Conservation (phyloP, 495 filamentous ascomycete species). For the Trichocladium uniseriatum region DNA sequence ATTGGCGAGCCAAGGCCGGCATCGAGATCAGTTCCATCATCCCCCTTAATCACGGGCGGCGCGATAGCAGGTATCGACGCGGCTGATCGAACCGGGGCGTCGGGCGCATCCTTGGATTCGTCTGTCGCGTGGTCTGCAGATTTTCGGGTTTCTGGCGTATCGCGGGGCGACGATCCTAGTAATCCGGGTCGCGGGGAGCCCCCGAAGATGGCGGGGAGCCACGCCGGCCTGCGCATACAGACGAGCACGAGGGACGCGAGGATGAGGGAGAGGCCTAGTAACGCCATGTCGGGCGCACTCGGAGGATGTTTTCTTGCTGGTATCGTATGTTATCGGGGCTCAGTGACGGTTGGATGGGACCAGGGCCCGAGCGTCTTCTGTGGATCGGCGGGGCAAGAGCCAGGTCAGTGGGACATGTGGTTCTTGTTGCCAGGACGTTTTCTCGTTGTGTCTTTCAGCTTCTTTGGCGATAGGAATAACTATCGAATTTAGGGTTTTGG, state of each 20-base stretch:
- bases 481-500: too few species aligned
- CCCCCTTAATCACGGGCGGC: slow-evolving; percentile 1
- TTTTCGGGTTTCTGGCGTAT: background rate
- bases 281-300: slow-evolving; percentile 32
- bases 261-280: slow-evolving; percentile 46
- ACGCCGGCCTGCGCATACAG: slow-evolving; percentile 38
- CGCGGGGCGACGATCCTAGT: slow-evolving; percentile 3
- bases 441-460: too few species aligned
- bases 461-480: too few species aligned
- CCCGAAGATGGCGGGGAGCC: slow-evolving; percentile 29
- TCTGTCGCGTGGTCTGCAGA: background rate
- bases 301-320: slow-evolving; percentile 7
- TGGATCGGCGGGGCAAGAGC: background rate
- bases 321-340: slow-evolving; percentile 17
- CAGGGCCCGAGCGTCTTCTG: background rate
- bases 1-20: background rate
- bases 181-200: slow-evolving; percentile 18
- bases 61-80: slow-evolving; percentile 18
- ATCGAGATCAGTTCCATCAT: slow-evolving; percentile 1
- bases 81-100: background rate
- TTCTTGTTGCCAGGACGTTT: background rate
- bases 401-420: background rate
- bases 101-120: too few species aligned
- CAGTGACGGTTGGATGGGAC: background rate
- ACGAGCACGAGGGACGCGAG: slow-evolving; percentile 45